phyloP scores from a whole-genome alignment of 352 stramenopile genomes.

The Pythium guiyangense region DNA sequence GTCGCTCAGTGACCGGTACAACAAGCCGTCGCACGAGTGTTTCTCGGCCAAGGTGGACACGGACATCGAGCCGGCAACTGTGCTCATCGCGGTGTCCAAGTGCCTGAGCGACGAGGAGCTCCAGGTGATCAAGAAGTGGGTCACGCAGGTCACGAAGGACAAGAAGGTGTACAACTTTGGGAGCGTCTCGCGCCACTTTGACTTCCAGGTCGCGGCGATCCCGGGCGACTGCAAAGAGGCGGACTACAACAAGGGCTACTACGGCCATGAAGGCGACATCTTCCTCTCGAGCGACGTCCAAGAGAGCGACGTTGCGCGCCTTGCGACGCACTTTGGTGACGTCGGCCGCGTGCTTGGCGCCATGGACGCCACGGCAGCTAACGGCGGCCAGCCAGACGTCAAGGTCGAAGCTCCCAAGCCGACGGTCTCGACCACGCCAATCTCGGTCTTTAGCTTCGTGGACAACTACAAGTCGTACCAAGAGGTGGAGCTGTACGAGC shows the following conservation, averaged over 20 bases:
- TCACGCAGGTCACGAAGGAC: slow-evolving; percentile 18
- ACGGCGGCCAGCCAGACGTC: neutral
- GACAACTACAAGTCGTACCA: slow-evolving; percentile 10
- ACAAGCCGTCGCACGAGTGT: slow-evolving; percentile 7
- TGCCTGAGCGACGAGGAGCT: slow-evolving; percentile 37
- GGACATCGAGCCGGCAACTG: slow-evolving; percentile 7
- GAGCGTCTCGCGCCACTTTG: slow-evolving; percentile 9
- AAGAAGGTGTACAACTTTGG: slow-evolving; percentile 13
- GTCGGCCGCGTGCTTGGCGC: slow-evolving; percentile 5
- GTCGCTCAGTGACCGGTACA: neutral
- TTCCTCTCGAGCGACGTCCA: slow-evolving; percentile 9
- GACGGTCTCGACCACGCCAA: neutral
- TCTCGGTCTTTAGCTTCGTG: slow-evolving; percentile 14
- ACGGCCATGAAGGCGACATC: slow-evolving; percentile 4
- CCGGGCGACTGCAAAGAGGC: slow-evolving; percentile 33
- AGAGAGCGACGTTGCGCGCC: slow-evolving; percentile 6
- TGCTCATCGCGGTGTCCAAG: slow-evolving; percentile 56
- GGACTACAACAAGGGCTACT: slow-evolving; percentile 4
- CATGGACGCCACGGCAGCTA: neutral
- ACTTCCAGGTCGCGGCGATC: slow-evolving; percentile 10
- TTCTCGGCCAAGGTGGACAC: slow-evolving; percentile 4
- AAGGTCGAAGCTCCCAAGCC: neutral
- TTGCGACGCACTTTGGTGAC: slow-evolving; percentile 2
- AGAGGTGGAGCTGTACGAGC: slow-evolving; percentile 11
- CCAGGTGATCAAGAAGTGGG: slow-evolving; percentile 38